These are phyloP conservation scores for Ordospora pajunii DNA, from an alignment of 371 early-diverging fungal species.

Conservation along the genomic window DNA sequence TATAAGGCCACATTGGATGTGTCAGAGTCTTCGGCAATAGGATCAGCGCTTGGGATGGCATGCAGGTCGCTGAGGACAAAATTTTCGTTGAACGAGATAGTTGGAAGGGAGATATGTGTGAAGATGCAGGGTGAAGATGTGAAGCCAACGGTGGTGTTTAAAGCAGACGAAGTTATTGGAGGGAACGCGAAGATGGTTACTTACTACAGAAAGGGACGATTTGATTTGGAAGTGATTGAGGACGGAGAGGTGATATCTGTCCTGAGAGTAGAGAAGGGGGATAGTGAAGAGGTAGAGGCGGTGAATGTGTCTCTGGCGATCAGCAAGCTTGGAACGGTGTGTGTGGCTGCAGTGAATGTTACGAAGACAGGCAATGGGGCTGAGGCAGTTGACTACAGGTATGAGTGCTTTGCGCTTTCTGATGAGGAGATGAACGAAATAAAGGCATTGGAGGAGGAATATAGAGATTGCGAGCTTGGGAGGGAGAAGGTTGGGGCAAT, in stretches of 20 bases:
- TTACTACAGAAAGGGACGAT: constrained; percentile 30
- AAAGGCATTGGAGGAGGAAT: constrained; percentile 18
- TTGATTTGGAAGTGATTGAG: constrained; percentile 34
- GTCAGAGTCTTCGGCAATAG: constrained; percentile 37
- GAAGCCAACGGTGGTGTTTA: constrained; percentile 33
- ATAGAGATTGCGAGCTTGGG: constrained; percentile 15
- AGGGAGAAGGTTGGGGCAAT: constrained; percentile 27
- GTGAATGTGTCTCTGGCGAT: constrained; percentile 29
- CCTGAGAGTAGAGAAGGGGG: constrained; percentile 16
- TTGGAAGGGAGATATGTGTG: constrained; percentile 22
- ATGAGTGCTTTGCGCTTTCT: background rate
- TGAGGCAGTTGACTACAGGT: background rate
- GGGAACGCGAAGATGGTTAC: constrained; percentile 9
- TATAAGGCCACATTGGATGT: constrained; percentile 20
- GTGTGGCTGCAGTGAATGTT: constrained; percentile 17
- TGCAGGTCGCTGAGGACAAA: constrained; percentile 15
- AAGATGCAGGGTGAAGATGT: constrained; percentile 4
- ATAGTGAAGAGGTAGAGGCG: constrained; percentile 23
- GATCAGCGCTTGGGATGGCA: constrained; percentile 38
- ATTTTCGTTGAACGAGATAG: constrained; percentile 37
- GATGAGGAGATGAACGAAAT: background rate
- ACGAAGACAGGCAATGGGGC: background rate
- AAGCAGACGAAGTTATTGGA: background rate
- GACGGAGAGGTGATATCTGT: constrained; percentile 33
- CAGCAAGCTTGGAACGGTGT: constrained; percentile 30